Base-by-base conservation (phyloP, 805 yeast species). In the Ogataea paradorogensis region DNA sequence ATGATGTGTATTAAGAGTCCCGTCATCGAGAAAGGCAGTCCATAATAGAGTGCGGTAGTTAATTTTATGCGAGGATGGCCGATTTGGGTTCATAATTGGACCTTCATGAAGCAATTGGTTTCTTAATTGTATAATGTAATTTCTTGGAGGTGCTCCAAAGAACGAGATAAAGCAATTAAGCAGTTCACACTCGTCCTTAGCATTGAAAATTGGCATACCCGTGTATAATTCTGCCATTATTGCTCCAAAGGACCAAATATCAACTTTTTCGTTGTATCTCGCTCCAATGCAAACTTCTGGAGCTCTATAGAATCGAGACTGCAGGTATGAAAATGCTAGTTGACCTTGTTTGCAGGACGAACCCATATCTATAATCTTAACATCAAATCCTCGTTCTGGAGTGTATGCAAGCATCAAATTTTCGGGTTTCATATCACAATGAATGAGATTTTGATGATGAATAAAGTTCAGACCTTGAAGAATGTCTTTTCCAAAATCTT, bases 191-290 rank as follows among this genome's bases (percentile, higher is more conserved):
- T 77, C 82, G 40, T 69, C 69, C 30, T 62, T 65, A 1, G 76
- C 78, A 4, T 79, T 74, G 27, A 76, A 66, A 9, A 75, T 44
- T 0, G 62, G 76, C 45, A 22, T 67, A 47, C 82, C 82, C 52
- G 47, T 71, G 51, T 84, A 90, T 33, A 91, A 66, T 61, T 93
- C 99, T 1, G 93, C 95, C 24, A 88, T 78, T 35, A 93, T 87
- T 58, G 97, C 85, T 0, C 96, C 99, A 30, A 90, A 67, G 0
- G 98, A 91, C 99, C 99, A 93, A 80, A 91, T 65, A 50, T 76
- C 82, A 26, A 77, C 76, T 48, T 64, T 69, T n/a, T 59, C 57
- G 43, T 66, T 57, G 51, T 83, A 84, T 24, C 78, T 65, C 9
- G 84, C 74, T 1, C 91, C 93, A 3, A 84, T 40, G 9, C 81